These are phyloP conservation scores for Vaccinium macrocarpon DNA, from an alignment of 148 eudicot species.

Conservation along the genomic window DNA sequence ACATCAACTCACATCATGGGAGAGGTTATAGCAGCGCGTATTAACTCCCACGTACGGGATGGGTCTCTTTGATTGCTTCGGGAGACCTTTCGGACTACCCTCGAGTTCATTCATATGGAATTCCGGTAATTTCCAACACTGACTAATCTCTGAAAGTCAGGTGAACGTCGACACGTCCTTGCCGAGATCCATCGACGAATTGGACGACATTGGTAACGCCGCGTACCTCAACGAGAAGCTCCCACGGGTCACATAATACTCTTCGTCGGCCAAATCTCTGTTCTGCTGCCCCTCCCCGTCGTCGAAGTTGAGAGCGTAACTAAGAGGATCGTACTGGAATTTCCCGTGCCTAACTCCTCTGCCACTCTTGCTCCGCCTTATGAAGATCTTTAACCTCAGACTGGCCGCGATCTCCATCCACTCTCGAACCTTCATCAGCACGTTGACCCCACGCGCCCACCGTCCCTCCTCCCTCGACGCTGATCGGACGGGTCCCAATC, in stretches of 20 bases:
- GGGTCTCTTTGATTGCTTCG: too few relatives aligned
- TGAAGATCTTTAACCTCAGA: slow-evolving; percentile 82
- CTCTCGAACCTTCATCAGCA: slow-evolving; percentile 58
- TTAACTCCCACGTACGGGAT: too few relatives aligned
- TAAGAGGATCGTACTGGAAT: slow-evolving; percentile 69
- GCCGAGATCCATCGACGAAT: slow-evolving; percentile 24
- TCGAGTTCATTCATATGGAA: too few relatives aligned
- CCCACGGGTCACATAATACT: slow-evolving; percentile 19
- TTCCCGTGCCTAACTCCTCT: slow-evolving; percentile 25
- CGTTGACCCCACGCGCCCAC: slow-evolving; percentile 49
- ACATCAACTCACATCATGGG: too few relatives aligned
- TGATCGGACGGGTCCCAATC: slow-evolving; percentile 9
- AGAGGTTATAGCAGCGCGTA: too few relatives aligned
- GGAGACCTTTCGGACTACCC: too few relatives aligned
- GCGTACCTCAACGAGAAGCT: slow-evolving; percentile 43
- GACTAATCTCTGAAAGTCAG: background rate
- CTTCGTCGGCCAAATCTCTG: slow-evolving; percentile 37
- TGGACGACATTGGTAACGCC: slow-evolving; percentile 19
- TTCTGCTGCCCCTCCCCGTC: slow-evolving; percentile 41
- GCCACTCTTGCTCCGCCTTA: slow-evolving; percentile 37
- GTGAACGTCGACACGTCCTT: slow-evolving; percentile 22
- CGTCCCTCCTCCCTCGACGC: slow-evolving; percentile 14
- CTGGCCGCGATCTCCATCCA: slow-evolving; percentile 84
- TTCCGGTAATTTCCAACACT: too few relatives aligned
- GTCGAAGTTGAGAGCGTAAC: slow-evolving; percentile 77